Evolutionary conservation across 768 basidiomycete species (phyloP), one percentile per base, ranked within the genome.

Genomic region (Saitozyma podzolica): DNA sequence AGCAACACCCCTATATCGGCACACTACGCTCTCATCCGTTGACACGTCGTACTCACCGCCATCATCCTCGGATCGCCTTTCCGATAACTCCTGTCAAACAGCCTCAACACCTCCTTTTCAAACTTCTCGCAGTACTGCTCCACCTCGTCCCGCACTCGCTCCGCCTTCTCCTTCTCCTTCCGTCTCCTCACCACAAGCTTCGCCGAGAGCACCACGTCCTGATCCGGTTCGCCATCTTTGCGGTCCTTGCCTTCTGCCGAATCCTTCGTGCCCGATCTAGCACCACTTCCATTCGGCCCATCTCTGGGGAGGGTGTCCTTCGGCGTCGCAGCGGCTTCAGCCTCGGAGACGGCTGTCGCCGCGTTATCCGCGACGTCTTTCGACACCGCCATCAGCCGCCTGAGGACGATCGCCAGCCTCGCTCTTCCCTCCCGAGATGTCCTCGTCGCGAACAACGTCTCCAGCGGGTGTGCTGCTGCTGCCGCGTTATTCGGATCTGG

Each of bases 31-130:
- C 55, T 14, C 4, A 6, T 29, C 29, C 29, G 29, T 29, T 9
- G 14, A 53, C 37, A 9, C n/a, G 8, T 2, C 13, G 10, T 17
- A 75, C 81, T 89, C 59, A 83, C 96, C 81, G 94, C 91, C 96
- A 99, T 99, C 89, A 97, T 91, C 81, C 95, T 95, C 0, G 96
- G 96, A 76, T 99, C 96, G 40, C 94, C 93, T 75, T 92, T 91
- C 56, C 94, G 86, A 80, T 98, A 99, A 72, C 91, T 94, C 68
- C 89, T 83, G 78, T 99, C 96, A 76, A 99, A 99, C 48, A 98
- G 83, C 74, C 90, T 87, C 57, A 99, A 85, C 87, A 97, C 95
- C 75, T 98, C 95, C 81, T 95, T 98, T 80, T 99, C 96, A 67
- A 98, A 98, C 79, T 89, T 91, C 81, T 99, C 96, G 81, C 96